Evolutionary conservation across 2,329 filamentous ascomycete species (phyloP).

Genomic region (Ophiocordyceps camponoti-floridani): DNA sequence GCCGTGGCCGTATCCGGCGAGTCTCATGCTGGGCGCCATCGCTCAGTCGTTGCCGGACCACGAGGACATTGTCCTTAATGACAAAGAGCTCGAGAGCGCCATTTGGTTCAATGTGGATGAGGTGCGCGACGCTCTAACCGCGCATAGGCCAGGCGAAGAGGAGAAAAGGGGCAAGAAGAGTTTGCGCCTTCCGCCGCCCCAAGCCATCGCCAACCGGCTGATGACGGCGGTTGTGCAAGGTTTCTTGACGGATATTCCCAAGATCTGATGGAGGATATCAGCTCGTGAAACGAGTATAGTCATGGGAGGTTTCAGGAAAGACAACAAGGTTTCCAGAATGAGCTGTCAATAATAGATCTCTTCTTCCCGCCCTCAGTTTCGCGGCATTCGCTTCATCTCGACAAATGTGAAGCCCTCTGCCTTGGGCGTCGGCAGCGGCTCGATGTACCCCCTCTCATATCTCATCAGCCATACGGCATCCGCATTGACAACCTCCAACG

Average conservation of each 20-base stretch:
- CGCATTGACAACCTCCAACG: conserved; percentile 45
- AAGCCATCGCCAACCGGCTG: conserved; percentile 84
- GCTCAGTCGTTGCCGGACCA: conserved; percentile 57
- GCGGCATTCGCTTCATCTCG: conserved; percentile 8
- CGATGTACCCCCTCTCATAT: conserved; percentile 25
- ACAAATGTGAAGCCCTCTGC: conserved; percentile 24
- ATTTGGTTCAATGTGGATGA: conserved; percentile 78
- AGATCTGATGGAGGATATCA: conserved; percentile 24
- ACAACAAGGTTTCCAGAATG: too few species aligned
- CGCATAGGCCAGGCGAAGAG: conserved; percentile 42
- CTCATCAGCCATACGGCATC: conserved; percentile 62
- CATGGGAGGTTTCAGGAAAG: too few species aligned
- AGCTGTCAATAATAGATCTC: conserved; percentile 1
- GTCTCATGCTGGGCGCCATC: conserved; percentile 74
- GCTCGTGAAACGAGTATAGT: too few species aligned
- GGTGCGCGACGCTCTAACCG: conserved; percentile 52
- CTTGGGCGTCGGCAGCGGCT: conserved; percentile 17
- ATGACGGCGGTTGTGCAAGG: conserved; percentile 64
- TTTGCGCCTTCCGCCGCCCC: conserved; percentile 64
- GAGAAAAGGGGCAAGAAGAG: conserved; percentile 48
- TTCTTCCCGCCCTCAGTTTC: not conserved
- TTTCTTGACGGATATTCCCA: conserved; percentile 39
- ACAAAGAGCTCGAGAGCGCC: conserved; percentile 79
- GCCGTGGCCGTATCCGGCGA: conserved; percentile 76
- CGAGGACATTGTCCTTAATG: conserved; percentile 71